Evolutionary conservation across 1,284 basidiomycete genomes (phyloP), one percentile per base, ranked within the genome.

Genomic region (Athelia psychrophila): DNA sequence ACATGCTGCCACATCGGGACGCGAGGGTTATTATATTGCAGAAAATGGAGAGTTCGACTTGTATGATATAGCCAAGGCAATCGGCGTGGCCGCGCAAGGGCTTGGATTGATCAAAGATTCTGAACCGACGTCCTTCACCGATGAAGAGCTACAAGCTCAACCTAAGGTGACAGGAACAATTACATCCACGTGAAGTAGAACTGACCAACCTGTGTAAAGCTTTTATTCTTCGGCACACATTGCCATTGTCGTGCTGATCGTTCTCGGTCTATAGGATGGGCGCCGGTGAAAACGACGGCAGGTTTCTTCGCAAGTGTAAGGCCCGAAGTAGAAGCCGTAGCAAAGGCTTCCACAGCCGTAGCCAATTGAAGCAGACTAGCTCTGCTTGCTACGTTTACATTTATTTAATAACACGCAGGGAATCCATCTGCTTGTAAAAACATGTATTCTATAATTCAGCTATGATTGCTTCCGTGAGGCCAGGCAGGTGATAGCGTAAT

Each of bases 21-120:
- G 65, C 18, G 65, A 74, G 9, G 79, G 79, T 1, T 78, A 69
- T 56, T 79, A 77, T 60, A 77, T 78, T 58, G 72, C 61, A 18
- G 76, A 76, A 58, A 74, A 73, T 51, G 76, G 74, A 44, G 76
- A 79, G 55, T 70, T 77, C 55, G 60, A 58, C 20, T 61, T 73
- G 56, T 64, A 67, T 51, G 64, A 72, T 20, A 56, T 78, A 20
- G 63, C 64, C 8, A 68, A 72, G 55, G 69, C 66, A 1, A 70
- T 79, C 22, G 69, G 67, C 1, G 57, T 64, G 20, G 66, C 64
- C 1, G 57, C 76, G 18, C 56, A 64, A 18, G 63, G 60, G 38
- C 54, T 67, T 18, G 69, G 70, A 0, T 54, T 61, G 16, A 51
- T 58, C 13, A 56, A 62, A 25, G 59, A 51, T 9, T 57, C 54